Percentiles rank a stretch among this genome's conserved stretches.
These are phyloP conservation scores for Globisporangium splendens DNA, from an alignment of 352 stramenopile species.

Conservation along the genomic window DNA sequence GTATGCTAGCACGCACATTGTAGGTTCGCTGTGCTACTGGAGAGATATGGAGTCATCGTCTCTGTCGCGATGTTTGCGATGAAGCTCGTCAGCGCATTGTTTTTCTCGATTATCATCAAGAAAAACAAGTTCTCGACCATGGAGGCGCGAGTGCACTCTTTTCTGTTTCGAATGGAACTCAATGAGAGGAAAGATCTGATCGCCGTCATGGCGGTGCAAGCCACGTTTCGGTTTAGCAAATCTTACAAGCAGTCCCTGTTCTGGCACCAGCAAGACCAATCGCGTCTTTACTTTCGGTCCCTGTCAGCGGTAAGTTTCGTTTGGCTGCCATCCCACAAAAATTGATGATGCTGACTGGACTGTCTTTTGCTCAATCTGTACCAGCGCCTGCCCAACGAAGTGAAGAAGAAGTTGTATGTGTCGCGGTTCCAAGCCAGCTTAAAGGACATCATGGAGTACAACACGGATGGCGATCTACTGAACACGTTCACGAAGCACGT, in stretches of 20 bases:
- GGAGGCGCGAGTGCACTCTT: slow-evolving; percentile 59
- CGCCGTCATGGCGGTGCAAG: slow-evolving; percentile 63
- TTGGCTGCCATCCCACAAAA: too few species aligned
- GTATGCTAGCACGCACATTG: not conserved
- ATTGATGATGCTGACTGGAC: not conserved
- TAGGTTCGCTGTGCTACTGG: slow-evolving; percentile 89
- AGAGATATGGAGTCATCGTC: slow-evolving; percentile 81
- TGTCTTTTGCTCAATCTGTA: not conserved
- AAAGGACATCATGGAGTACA: slow-evolving; percentile 78
- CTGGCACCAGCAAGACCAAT: slow-evolving; percentile 58
- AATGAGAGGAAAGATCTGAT: slow-evolving; percentile 59
- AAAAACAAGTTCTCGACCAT: slow-evolving; percentile 61
- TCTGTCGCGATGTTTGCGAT: slow-evolving; percentile 25
- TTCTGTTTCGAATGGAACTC: slow-evolving; percentile 62
- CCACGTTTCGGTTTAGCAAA: slow-evolving; percentile 63
- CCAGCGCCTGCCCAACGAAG: slow-evolving; percentile 63
- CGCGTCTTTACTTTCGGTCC: slow-evolving; percentile 48
- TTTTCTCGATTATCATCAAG: slow-evolving; percentile 59
- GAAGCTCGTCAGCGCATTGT: slow-evolving; percentile 36
- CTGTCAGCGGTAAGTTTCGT: slow-evolving; percentile 41
- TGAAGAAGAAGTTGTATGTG: slow-evolving; percentile 73
- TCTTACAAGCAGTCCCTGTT: slow-evolving; percentile 59
- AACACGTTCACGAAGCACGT: slow-evolving; percentile 69
- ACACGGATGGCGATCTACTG: slow-evolving; percentile 63
- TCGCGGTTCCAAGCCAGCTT: slow-evolving; percentile 61